Percentiles rank a stretch among this genome's conserved stretches.
phyloP scores from a whole-genome alignment of 805 yeast species.

The Scheffersomyces stipitis region DNA sequence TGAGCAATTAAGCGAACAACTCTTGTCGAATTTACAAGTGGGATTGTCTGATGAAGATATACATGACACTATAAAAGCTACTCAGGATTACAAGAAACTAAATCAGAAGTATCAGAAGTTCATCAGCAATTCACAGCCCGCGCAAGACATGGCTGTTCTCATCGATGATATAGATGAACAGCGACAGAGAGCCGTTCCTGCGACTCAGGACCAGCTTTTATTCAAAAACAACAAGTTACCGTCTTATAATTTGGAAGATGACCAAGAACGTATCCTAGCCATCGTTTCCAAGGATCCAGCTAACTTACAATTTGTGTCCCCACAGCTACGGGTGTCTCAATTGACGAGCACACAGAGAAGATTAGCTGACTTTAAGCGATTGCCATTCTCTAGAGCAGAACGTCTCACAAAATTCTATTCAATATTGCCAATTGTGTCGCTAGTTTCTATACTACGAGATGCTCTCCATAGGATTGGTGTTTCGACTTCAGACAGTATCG shows the following conservation, averaged over 20 bases:
- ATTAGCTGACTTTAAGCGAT: neutral
- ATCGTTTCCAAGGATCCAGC: slow-evolving; percentile 52
- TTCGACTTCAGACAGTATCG: slow-evolving; percentile 11
- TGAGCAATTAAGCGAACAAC: slow-evolving; percentile 45
- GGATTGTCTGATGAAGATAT: slow-evolving; percentile 52
- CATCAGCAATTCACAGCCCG: slow-evolving; percentile 46
- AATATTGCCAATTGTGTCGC: slow-evolving; percentile 39
- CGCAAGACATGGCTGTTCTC: slow-evolving; percentile 40
- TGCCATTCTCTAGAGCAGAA: slow-evolving; percentile 28
- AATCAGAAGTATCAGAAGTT: slow-evolving; percentile 13
- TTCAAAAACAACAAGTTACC: neutral
- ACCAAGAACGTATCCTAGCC: slow-evolving; percentile 31
- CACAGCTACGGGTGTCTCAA: slow-evolving; percentile 17
- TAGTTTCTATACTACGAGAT: slow-evolving; percentile 41
- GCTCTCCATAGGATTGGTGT: slow-evolving; percentile 46
- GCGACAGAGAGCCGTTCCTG: slow-evolving; percentile 19
- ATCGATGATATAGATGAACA: slow-evolving; percentile 32
- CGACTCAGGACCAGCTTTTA: slow-evolving; percentile 36
- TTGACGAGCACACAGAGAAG: slow-evolving; percentile 11
- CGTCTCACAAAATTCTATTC: slow-evolving; percentile 56
- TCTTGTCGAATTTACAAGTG: slow-evolving; percentile 53
- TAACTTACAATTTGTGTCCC: slow-evolving; percentile 42
- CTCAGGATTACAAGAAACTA: slow-evolving; percentile 12
- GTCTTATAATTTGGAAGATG: slow-evolving; percentile 3
- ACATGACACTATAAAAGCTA: slow-evolving; percentile 7